These are phyloP conservation scores for Capillidium rhysosporum DNA, from an alignment of 371 early-diverging fungal species.

Conservation along the genomic window DNA sequence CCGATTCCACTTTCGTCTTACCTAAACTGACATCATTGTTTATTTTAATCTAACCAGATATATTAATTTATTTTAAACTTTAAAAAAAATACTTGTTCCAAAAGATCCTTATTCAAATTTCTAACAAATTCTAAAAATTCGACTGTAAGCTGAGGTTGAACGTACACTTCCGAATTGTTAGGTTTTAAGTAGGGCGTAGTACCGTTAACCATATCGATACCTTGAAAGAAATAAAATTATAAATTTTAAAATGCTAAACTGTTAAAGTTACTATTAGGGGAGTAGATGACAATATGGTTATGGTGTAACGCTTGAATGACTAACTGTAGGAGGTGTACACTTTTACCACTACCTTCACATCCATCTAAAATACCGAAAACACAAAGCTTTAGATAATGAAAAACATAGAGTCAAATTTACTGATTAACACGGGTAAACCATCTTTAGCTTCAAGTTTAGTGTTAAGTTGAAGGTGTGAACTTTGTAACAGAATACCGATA, in stretches of 20 bases:
- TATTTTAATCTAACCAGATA: too few relatives aligned
- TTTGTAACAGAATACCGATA: not conserved
- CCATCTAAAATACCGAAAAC: slow-evolving; percentile 6
- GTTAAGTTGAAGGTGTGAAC: not conserved
- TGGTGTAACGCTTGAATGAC: not conserved
- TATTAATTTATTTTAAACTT: not conserved
- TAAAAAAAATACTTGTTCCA: not conserved
- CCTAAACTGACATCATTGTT: too few relatives aligned
- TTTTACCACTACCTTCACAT: not conserved
- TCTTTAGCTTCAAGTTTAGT: not conserved
- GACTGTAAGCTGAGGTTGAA: not conserved
- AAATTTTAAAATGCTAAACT: too few relatives aligned
- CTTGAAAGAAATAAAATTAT: too few relatives aligned
- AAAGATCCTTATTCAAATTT: not conserved
- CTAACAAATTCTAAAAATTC: not conserved
- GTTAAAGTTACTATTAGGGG: slow-evolving; percentile 2
- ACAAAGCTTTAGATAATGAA: not conserved
- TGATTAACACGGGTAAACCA: not conserved
- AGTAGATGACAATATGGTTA: not conserved
- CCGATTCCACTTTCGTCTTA: too few relatives aligned
- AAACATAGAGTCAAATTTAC: not conserved
- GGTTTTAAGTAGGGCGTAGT: not conserved
- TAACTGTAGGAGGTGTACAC: not conserved
- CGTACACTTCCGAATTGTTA: not conserved
- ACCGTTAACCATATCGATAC: not conserved